phyloP scores from a whole-genome alignment of 2,329 filamentous ascomycete species.

The Hymenoscyphus repandus region DNA sequence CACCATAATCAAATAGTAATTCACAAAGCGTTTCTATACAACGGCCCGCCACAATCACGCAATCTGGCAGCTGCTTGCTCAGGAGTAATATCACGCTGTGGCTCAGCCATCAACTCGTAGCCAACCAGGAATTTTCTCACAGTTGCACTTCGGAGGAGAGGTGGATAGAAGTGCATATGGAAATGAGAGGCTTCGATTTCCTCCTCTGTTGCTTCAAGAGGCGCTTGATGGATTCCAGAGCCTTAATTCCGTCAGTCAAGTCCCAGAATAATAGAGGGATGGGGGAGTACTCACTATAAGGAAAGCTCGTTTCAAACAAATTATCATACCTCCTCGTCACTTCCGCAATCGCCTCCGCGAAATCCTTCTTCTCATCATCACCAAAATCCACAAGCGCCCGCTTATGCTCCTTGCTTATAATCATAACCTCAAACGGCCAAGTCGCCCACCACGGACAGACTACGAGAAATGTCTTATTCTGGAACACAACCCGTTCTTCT shows the following conservation, averaged over 20 bases:
- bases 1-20: neutral
- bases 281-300: constrained; percentile 63
- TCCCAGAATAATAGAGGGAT: neutral
- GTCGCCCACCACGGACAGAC: constrained; percentile 97
- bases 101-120: constrained; percentile 94
- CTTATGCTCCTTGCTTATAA: constrained; percentile 79
- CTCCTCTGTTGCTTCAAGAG: constrained; percentile 72
- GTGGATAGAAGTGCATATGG: constrained; percentile 97
- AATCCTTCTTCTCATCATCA: constrained; percentile 60
- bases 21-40: constrained; percentile 65
- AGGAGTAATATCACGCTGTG: constrained; percentile 96
- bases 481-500: constrained; percentile 78
- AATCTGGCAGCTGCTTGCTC: constrained; percentile 85
- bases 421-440: constrained; percentile 95
- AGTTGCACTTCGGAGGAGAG: constrained; percentile 83
- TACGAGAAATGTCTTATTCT: constrained; percentile 79
- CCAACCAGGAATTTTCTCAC: constrained; percentile 96
- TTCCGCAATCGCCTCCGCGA: constrained; percentile 83
- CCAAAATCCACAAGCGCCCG: constrained; percentile 79
- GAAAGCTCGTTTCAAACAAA: constrained; percentile 92
- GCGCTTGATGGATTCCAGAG: constrained; percentile 94
- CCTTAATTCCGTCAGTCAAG: constrained; percentile 38
- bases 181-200: constrained; percentile 86
- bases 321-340: constrained; percentile 93
- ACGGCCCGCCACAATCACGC: constrained; percentile 67